A percentile compares a stretch with the other conserved stretches of the same genome.
Conservation (phyloP, 106 monocot genomes). For the Dioscorea alata region DNA sequence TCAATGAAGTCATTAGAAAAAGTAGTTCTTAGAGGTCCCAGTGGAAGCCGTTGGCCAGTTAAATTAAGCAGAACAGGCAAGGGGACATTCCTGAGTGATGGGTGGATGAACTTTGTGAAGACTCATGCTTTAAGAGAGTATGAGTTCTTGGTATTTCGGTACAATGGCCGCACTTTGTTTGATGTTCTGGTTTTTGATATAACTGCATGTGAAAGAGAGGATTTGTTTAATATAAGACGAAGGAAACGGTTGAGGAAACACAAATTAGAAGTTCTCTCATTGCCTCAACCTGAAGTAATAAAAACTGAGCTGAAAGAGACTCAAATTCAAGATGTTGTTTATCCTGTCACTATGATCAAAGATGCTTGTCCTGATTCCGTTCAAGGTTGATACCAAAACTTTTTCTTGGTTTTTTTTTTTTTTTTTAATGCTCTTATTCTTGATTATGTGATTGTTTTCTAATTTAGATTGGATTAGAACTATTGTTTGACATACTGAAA, state of each 20-base stretch:
- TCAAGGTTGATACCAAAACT: neutral
- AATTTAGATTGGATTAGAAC: no score
- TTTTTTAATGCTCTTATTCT: no score
- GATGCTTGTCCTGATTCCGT: neutral
- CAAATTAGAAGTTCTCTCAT: neutral
- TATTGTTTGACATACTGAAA: no score
- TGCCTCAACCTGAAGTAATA: neutral
- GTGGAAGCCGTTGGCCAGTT: constrained; percentile 16
- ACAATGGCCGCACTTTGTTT: constrained; percentile 21
- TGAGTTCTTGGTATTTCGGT: constrained; percentile 19
- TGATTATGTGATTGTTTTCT: no score
- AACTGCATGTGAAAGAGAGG: constrained; percentile 26
- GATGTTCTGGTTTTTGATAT: constrained; percentile 23
- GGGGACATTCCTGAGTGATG: constrained; percentile 12
- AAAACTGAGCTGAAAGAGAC: neutral
- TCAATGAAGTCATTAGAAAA: constrained; percentile 11
- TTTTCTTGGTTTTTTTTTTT: no score
- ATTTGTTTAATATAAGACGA: constrained; percentile 1
- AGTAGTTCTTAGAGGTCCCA: constrained; percentile 13
- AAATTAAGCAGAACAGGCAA: neutral
- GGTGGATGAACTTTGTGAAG: constrained; percentile 27
- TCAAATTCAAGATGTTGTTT: neutral
- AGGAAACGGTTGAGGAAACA: neutral
- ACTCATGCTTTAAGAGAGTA: constrained; percentile 11
- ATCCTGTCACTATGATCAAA: neutral